phyloP scores from a whole-genome alignment of 2,329 filamentous ascomycete genomes.

The Seiridium unicorne region DNA sequence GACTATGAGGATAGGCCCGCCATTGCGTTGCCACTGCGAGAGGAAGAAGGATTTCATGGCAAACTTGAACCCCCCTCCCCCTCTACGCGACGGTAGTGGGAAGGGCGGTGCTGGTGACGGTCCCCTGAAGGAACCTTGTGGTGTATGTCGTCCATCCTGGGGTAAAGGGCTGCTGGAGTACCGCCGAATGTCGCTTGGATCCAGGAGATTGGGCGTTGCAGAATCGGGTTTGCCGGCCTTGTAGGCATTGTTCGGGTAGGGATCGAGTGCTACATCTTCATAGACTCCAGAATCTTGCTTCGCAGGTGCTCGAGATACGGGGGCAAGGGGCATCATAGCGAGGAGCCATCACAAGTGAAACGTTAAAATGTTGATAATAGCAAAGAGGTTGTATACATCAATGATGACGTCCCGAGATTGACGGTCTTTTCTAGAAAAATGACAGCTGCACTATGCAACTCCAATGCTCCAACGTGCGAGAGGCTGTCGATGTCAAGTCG shows the following conservation, averaged over 20 bases:
- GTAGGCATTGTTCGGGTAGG: neutral
- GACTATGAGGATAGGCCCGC: conserved; percentile 71
- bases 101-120: conserved; percentile 11
- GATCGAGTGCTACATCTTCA: neutral
- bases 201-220: conserved; percentile 16
- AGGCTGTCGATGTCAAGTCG: too few relatives aligned
- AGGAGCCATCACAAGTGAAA: neutral
- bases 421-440: too few relatives aligned
- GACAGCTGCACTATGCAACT: too few relatives aligned
- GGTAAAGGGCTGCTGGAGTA: conserved; percentile 44
- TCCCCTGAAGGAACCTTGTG: conserved; percentile 9
- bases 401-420: neutral
- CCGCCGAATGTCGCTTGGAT: conserved; percentile 31
- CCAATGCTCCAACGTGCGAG: too few relatives aligned
- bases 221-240: neutral
- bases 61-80: neutral
- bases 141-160: conserved; percentile 22
- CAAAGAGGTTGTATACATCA: neutral
- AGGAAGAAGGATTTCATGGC: conserved; percentile 11
- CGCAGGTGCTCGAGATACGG: neutral
- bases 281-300: neutral
- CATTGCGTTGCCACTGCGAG: conserved; percentile 50
- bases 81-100: neutral
- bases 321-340: neutral
- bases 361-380: neutral